Base-by-base conservation (phyloP, 1,284 basidiomycete species). In the Jaminaea rosea region DNA sequence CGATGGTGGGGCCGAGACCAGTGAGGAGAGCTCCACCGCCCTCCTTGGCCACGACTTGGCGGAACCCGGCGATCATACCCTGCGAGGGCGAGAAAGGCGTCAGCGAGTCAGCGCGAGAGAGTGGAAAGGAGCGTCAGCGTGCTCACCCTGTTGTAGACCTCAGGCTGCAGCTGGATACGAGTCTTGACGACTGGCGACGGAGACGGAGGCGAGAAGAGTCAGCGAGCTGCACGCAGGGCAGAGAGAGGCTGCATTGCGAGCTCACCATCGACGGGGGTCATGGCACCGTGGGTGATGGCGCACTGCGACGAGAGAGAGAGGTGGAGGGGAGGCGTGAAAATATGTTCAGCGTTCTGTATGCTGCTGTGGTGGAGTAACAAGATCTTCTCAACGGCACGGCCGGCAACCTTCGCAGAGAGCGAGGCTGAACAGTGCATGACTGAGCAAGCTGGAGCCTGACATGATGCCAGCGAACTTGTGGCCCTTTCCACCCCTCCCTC, bases 91-190 rank as follows among this genome's bases (percentile, higher is more conserved):
- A 6, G 34, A 17, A 26, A 23, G 19, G 26, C 4, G 27, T 39
- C 32, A 49, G 32, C 21, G 19, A 7, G 26, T 4, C 3, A 26
- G 23, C 7, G n/a, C n/a, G n/a, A 31, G 29, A 31, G 15, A 15
- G 11, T 7, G 4, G 39, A 5, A 42, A 23, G 39, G 19, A 42
- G 19, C 19, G 13, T 23, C 39, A 4, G 17, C 19, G 23, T 13
- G 19, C 77, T 52, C 48, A 78, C 78, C 76, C 76, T 78, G 78
- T 80, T 80, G 79, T 80, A 80, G 49, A 75, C 74, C 70, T 75
- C 72, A 56, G 76, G 75, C 78, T 84, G 68, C 47, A 88, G 88
- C 84, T 96, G 91, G 84, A 96, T 94, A 80, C 92, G 88, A 76
- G 91, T 94, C 81, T 96, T 94, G n/a, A n/a, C n/a, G n/a, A n/a